Evolutionary conservation across 306 rosid genomes (phyloP).

Genomic region (Lathyrus sativus): DNA sequence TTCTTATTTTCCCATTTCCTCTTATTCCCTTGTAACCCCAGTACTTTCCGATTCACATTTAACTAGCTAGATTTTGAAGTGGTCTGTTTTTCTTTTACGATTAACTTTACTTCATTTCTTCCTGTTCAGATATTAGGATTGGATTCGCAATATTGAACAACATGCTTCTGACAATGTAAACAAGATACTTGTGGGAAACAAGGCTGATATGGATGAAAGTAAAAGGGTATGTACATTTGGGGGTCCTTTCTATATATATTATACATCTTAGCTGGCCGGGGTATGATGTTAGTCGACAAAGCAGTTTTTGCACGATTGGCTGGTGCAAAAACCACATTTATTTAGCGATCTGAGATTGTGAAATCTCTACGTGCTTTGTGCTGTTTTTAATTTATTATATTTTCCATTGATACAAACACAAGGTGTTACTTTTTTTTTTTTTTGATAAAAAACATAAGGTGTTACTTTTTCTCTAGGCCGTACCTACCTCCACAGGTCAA

Average conservation of each 20-base stretch:
- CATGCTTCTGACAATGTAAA: slow-evolving; percentile 84
- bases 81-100: not conserved
- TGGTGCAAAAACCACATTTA: slow-evolving; percentile 1
- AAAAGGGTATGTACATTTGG: slow-evolving; percentile 58
- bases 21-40: not conserved
- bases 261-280: slow-evolving; percentile 27
- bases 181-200: slow-evolving; percentile 81
- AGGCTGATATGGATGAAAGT: slow-evolving; percentile 94
- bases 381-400: slow-evolving; percentile 1
- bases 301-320: slow-evolving; percentile 14
- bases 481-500: slow-evolving; percentile 83
- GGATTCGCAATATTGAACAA: slow-evolving; percentile 88
- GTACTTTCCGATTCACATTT: not conserved
- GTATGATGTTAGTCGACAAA: not conserved
- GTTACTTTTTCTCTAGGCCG: slow-evolving; percentile 54
- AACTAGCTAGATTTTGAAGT: not conserved
- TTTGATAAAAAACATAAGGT: not conserved
- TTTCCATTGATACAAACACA: slow-evolving; percentile 1
- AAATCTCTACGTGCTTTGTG: slow-evolving; percentile 9
- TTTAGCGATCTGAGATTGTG: not conserved
- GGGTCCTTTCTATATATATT: slow-evolving; percentile 16
- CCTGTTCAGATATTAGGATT: slow-evolving; percentile 70
- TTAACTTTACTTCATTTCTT: slow-evolving; percentile 20
- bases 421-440: too few species aligned
- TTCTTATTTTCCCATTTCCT: slow-evolving; percentile 8